phyloP scores from a whole-genome alignment of 2,329 filamentous ascomycete genomes.

The Cyphellophora europaea region DNA sequence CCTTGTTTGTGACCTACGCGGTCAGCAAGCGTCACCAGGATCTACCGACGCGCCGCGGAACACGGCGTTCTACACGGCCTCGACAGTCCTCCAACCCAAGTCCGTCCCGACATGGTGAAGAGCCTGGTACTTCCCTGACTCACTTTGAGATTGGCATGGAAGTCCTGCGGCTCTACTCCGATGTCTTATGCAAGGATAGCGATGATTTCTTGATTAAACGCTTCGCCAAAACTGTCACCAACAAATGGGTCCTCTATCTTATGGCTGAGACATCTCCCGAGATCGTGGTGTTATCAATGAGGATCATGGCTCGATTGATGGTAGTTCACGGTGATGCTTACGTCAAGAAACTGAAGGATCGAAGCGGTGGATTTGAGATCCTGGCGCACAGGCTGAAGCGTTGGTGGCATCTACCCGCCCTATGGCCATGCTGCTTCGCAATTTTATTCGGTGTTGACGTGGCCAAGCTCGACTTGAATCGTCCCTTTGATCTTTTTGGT shows the following conservation, averaged over 20 bases:
- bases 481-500: constrained; percentile 63
- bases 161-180: constrained; percentile 67
- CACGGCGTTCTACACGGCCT: constrained; percentile 23
- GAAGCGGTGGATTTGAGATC: constrained; percentile 79
- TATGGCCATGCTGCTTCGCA: constrained; percentile 84
- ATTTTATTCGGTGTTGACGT: constrained; percentile 82
- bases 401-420: constrained; percentile 77
- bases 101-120: constrained; percentile 22
- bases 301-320: constrained; percentile 74
- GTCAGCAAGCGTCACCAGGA: constrained; percentile 56
- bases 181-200: constrained; percentile 65
- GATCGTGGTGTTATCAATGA: constrained; percentile 69
- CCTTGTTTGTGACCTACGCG: constrained; percentile 87
- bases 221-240: constrained; percentile 89
- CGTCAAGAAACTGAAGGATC: constrained; percentile 73
- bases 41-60: constrained; percentile 38
- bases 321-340: constrained; percentile 75
- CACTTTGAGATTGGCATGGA: constrained; percentile 66
- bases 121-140: constrained; percentile 24
- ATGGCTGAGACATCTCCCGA: constrained; percentile 78
- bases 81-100: constrained; percentile 17
- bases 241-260: constrained; percentile 92
- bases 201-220: constrained; percentile 65
- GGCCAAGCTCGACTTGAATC: constrained; percentile 61
- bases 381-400: constrained; percentile 72